These are phyloP conservation scores for Tilletia walkeri DNA, from an alignment of 1,284 basidiomycete genomes.

Conservation along the genomic window DNA sequence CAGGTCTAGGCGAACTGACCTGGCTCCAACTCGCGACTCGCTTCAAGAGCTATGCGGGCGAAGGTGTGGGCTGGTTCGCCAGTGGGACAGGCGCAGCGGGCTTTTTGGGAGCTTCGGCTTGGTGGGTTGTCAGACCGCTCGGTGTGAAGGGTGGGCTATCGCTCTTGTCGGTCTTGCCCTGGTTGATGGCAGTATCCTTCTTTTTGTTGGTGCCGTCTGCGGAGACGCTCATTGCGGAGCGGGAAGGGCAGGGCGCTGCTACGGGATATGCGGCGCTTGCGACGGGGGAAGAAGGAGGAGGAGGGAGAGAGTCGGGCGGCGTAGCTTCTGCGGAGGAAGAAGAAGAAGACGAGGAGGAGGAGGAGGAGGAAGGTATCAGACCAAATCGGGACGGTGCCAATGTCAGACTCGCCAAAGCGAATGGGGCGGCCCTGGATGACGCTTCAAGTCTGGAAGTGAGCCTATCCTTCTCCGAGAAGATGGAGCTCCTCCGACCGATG, in stretches of 20 bases:
- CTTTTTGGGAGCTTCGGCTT: constrained; percentile 82
- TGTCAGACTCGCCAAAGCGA: too few relatives aligned
- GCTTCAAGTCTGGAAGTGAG: not conserved
- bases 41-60: constrained; percentile 31
- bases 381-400: not conserved
- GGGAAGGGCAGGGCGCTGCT: not conserved
- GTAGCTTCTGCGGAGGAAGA: not conserved
- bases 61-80: constrained; percentile 54
- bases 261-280: constrained; percentile 20
- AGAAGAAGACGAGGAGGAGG: constrained; percentile 2
- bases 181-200: constrained; percentile 45
- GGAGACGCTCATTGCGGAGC: constrained; percentile 23
- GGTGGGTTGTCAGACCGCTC: constrained; percentile 86
- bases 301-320: constrained; percentile 3
- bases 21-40: constrained; percentile 90
- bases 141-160: constrained; percentile 82
- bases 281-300: constrained; percentile 18
- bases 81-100: constrained; percentile 91
- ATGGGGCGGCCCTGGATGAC: not conserved
- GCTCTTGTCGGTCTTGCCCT: constrained; percentile 39
- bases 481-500: constrained; percentile 48
- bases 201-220: constrained; percentile 31
- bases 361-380: not conserved
- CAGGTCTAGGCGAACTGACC: constrained; percentile 90
- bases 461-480: constrained; percentile 44